Percentiles rank a stretch among this genome's conserved stretches.
Evolutionary conservation across 176 grass and related monocot species (phyloP).

Genomic region (Pontederia paniculata): DNA sequence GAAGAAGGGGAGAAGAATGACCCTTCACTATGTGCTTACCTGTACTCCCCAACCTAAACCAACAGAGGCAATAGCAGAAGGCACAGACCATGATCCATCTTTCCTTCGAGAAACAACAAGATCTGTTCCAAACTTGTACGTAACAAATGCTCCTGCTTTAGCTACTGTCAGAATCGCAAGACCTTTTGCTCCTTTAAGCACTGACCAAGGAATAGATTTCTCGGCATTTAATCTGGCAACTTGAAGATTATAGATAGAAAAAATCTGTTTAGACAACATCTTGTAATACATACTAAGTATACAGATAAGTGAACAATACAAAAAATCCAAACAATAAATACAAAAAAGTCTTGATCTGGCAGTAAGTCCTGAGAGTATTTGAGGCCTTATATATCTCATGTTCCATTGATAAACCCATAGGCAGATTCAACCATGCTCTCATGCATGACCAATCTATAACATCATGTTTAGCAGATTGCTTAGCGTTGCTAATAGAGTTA

Average conservation of each 20-base stretch:
- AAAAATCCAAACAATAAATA: not conserved
- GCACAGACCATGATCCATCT: constrained; percentile 86
- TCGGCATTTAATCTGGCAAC: constrained; percentile 59
- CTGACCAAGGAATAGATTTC: constrained; percentile 62
- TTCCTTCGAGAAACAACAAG: constrained; percentile 63
- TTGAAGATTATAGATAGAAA: constrained; percentile 25
- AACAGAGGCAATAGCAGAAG: constrained; percentile 60
- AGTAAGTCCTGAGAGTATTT: constrained; percentile 51
- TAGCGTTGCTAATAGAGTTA: constrained; percentile 60
- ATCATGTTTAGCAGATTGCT: constrained; percentile 71
- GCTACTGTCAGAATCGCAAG: constrained; percentile 75
- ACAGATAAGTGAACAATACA: too few relatives aligned
- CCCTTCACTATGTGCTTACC: constrained; percentile 22
- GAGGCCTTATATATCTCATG: constrained; percentile 85
- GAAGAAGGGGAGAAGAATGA: too few relatives aligned
- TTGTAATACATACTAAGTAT: not conserved
- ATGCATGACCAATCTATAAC: constrained; percentile 76
- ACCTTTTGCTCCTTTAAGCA: constrained; percentile 68
- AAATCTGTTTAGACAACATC: not conserved
- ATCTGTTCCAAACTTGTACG: constrained; percentile 84
- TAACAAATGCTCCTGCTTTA: constrained; percentile 73
- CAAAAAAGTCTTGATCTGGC: constrained; percentile 24
- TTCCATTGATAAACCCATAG: constrained; percentile 76
- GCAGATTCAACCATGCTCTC: constrained; percentile 77
- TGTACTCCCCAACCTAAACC: constrained; percentile 93